Percentiles rank a stretch among this genome's conserved stretches.
phyloP scores from a whole-genome alignment of 805 yeast genomes.

The Maudiozyma bulderi region DNA sequence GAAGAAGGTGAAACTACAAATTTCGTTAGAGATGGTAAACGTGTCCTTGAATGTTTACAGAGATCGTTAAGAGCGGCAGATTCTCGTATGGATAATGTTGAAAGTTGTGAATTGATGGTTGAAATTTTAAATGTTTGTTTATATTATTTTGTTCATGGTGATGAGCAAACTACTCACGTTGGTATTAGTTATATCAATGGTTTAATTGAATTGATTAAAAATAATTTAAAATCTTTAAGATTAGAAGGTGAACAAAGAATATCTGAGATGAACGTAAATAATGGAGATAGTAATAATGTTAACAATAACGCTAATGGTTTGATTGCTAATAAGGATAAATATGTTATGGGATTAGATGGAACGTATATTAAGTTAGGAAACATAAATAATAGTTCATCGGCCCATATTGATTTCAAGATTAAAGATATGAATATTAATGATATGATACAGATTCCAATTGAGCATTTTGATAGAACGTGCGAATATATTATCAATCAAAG shows the following conservation, averaged over 20 bases:
- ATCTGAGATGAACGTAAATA: slow-evolving; percentile 5
- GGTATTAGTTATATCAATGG: slow-evolving; percentile 75
- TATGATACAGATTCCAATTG: slow-evolving; percentile 20
- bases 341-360: slow-evolving; percentile 24
- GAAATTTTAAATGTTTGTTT: slow-evolving; percentile 83
- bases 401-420: slow-evolving; percentile 22
- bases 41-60: slow-evolving; percentile 86
- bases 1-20: slow-evolving; percentile 35
- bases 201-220: slow-evolving; percentile 68
- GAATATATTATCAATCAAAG: slow-evolving; percentile 61
- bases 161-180: slow-evolving; percentile 31
- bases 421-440: slow-evolving; percentile 23
- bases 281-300: background rate
- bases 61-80: slow-evolving; percentile 85
- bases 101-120: slow-evolving; percentile 69
- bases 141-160: slow-evolving; percentile 55
- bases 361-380: slow-evolving; percentile 14
- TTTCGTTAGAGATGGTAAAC: slow-evolving; percentile 44
- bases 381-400: slow-evolving; percentile 10
- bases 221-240: slow-evolving; percentile 36
- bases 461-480: slow-evolving; percentile 64
- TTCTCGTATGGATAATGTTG: slow-evolving; percentile 68
- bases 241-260: slow-evolving; percentile 28
- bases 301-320: background rate
- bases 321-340: background rate